Evolutionary conservation across 1,284 basidiomycete genomes (phyloP), one percentile per base, ranked within the genome.

Genomic region (Ustilago loliicola): DNA sequence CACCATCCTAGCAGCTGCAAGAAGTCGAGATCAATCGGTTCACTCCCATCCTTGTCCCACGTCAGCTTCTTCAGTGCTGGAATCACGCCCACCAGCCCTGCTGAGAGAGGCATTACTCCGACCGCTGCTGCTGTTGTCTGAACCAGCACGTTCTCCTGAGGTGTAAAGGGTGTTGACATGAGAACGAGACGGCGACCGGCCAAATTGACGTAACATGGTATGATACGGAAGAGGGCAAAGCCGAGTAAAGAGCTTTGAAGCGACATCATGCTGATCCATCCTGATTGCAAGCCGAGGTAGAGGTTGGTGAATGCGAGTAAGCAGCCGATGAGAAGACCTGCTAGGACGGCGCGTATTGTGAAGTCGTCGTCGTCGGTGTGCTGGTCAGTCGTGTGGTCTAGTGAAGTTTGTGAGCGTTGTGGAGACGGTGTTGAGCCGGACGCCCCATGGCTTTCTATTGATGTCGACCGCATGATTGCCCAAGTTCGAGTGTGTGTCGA

Each of bases 111-210:
- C 92, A 97, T 94, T 0, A 88, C 88, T 0, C 89, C 89, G 0
- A 86, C 72, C 2, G 96, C 95, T 2, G 96, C 95, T 0, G 96
- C 95, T 0, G 94, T 96, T 0, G 96, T 97, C 86, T 98, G 96
- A 7, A 98, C 89, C 0, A 98, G 92, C 34, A 83, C 93, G 77
- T 96, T 94, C 86, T 97, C 94, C 86, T 95, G 93, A 0, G 94
- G 91, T 11, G 92, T 92, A 34, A 98, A 90, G 0, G 93, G 92
- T 4, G 52, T 62, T 27, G 63, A 64, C 56, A 80, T 58, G 25
- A 80, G 56, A 66, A 53, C 48, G 21, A 74, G 66, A 0, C 56
- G 59, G 13, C 67, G 66, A 15, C 72, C 59, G 2, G 58, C 34
- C 23, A 83, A 25, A 21, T 75, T 53, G 66, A 81, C 52, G 19